Evolutionary conservation across 1,139 yeast genomes (phyloP).

Genomic region (Sugiyamaella neomexicana): DNA sequence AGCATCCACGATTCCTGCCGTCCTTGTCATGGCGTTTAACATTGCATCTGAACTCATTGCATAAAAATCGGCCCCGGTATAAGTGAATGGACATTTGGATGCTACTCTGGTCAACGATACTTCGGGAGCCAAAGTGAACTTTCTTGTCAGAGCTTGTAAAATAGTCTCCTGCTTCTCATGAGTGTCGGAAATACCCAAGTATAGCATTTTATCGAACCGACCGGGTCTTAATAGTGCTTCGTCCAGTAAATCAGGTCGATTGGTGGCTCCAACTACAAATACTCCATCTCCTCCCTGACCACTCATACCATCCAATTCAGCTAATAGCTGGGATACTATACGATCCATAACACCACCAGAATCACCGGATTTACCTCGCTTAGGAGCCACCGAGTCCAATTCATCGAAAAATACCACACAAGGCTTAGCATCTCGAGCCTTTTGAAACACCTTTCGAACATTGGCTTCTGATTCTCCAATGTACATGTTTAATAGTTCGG

Average conservation of each 20-base stretch:
- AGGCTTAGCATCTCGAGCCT: conserved; percentile 93
- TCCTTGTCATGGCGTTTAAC: conserved; percentile 92
- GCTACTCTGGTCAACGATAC: conserved; percentile 67
- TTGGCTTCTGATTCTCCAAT: conserved; percentile 98
- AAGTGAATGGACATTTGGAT: conserved; percentile 75
- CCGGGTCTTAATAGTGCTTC: conserved; percentile 96
- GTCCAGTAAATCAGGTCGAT: conserved; percentile 90
- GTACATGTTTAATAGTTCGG: conserved; percentile 92
- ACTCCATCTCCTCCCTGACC: conserved; percentile 86
- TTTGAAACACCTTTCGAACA: conserved; percentile 89
- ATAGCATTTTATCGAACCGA: conserved; percentile 90
- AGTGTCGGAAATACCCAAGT: conserved; percentile 89
- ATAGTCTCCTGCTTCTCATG: conserved; percentile 85
- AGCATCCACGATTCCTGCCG: conserved; percentile 71
- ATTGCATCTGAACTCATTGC: conserved; percentile 93
- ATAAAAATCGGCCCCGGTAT: conserved; percentile 96
- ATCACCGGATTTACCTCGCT: conserved; percentile 97
- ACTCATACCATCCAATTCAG: conserved; percentile 96
- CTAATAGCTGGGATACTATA: conserved; percentile 89
- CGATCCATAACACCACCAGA: conserved; percentile 99
- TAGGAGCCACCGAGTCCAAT: conserved; percentile 91
- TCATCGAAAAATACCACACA: conserved; percentile 97
- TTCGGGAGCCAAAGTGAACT: conserved; percentile 59
- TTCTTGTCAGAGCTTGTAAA: conserved; percentile 83
- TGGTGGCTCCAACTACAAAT: conserved; percentile 96